Conservation (phyloP, 306 rosid species). For the Casuarina cunninghamiana region DNA sequence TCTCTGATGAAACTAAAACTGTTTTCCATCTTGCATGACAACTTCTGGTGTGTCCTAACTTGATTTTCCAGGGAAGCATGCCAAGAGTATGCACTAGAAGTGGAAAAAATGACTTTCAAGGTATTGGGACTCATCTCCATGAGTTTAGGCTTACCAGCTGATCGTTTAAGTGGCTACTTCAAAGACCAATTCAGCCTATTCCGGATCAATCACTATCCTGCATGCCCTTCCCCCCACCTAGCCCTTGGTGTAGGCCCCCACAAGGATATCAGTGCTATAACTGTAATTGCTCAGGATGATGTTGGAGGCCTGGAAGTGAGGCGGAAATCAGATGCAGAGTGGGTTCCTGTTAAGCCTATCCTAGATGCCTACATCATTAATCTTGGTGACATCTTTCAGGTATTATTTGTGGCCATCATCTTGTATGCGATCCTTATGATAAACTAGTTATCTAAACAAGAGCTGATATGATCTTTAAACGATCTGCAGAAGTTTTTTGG, state of each 20-base stretch:
- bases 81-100: conserved; percentile 49
- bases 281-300: conserved; percentile 72
- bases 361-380: conserved; percentile 65
- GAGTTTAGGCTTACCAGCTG: conserved; percentile 60
- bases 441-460: too few relatives aligned
- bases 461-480: too few relatives aligned
- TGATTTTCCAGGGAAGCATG: conserved; percentile 28
- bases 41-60: neutral
- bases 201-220: conserved; percentile 72
- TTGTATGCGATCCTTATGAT: too few relatives aligned
- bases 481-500: neutral
- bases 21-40: too few relatives aligned
- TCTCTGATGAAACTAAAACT: too few relatives aligned
- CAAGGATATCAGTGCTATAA: conserved; percentile 71
- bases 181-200: conserved; percentile 52
- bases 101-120: conserved; percentile 64
- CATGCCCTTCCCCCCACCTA: conserved; percentile 66
- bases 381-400: conserved; percentile 77
- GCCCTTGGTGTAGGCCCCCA: conserved; percentile 90
- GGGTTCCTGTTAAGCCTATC: conserved; percentile 65
- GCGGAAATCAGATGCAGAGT: conserved; percentile 60
- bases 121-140: conserved; percentile 54
- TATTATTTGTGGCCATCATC: conserved; percentile 15
- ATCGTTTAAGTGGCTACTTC: conserved; percentile 46
- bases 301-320: conserved; percentile 73